These are phyloP conservation scores for Apiospora saccharicola DNA, from an alignment of 2,329 filamentous ascomycete genomes.

Conservation along the genomic window DNA sequence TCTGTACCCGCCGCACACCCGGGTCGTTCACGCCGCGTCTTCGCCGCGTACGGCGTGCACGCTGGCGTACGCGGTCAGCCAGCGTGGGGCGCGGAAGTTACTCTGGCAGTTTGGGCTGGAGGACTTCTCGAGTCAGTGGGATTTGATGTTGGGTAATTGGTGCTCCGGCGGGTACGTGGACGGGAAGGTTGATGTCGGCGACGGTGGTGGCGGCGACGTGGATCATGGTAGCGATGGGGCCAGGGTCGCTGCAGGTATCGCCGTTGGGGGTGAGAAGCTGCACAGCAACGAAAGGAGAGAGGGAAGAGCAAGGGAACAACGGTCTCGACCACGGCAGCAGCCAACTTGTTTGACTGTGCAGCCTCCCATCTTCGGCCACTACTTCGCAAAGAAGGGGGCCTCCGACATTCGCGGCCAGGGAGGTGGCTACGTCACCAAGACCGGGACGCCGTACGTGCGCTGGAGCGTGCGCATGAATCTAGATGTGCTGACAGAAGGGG, in stretches of 20 bases:
- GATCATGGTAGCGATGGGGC: not conserved
- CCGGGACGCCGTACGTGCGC: constrained; percentile 38
- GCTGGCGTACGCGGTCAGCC: constrained; percentile 28
- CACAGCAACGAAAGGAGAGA: not conserved
- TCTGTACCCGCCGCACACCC: constrained; percentile 24
- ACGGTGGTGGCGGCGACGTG: not conserved
- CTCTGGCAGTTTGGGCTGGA: constrained; percentile 22
- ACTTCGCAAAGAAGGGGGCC: constrained; percentile 31
- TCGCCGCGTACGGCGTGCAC: constrained; percentile 26
- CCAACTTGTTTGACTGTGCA: constrained; percentile 39
- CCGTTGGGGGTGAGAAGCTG: not conserved
- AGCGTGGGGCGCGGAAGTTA: constrained; percentile 28
- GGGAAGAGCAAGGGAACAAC: not conserved
- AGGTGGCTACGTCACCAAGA: constrained; percentile 34
- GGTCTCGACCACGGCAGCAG: not conserved
- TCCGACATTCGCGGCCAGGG: constrained; percentile 38
- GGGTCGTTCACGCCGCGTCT: constrained; percentile 28
- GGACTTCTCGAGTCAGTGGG: constrained; percentile 39
- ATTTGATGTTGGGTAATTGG: constrained; percentile 38
- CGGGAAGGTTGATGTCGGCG: too few relatives aligned
- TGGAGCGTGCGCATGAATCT: constrained; percentile 38
- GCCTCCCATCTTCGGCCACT: constrained; percentile 39
- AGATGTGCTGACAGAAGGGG: constrained; percentile 28
- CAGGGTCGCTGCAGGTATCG: not conserved
- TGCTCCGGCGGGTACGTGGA: constrained; percentile 33